Evolutionary conservation across 2,329 filamentous ascomycete genomes (phyloP).

Genomic region (Arachnomyces sp.): DNA sequence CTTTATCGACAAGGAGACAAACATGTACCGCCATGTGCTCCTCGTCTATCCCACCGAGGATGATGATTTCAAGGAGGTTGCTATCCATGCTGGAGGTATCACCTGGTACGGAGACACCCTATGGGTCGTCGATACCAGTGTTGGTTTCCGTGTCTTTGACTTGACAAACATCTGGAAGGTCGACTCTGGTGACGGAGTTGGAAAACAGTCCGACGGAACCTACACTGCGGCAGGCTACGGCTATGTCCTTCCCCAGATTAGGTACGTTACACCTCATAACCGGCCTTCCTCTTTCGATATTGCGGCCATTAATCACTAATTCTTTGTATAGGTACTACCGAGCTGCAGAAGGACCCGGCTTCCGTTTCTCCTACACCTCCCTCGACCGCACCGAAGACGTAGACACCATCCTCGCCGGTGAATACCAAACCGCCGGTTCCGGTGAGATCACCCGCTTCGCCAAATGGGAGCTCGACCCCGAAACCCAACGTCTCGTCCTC

Average conservation of each 20-base stretch:
- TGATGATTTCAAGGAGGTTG: conserved; percentile 26
- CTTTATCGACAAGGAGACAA: conserved; percentile 23
- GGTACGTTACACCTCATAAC: conserved; percentile 20
- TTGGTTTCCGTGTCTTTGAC: conserved; percentile 4
- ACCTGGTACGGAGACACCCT: conserved; percentile 6
- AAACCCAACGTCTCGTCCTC: conserved; percentile 19
- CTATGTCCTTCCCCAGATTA: conserved; percentile 29
- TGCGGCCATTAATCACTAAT: not conserved
- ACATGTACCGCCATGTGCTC: conserved; percentile 27
- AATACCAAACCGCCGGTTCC: conserved; percentile 21
- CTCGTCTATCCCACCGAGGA: conserved; percentile 27
- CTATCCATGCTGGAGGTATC: conserved; percentile 27
- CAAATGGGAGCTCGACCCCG: conserved; percentile 24
- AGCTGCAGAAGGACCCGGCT: conserved; percentile 15
- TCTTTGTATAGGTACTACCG: not conserved
- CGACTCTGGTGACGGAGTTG: conserved; percentile 23
- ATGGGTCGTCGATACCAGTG: conserved; percentile 1
- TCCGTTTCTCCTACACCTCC: conserved; percentile 28
- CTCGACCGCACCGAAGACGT: conserved; percentile 28
- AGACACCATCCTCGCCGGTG: conserved; percentile 26
- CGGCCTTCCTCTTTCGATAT: too few species aligned
- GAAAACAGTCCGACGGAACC: conserved; percentile 19
- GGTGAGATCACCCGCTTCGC: conserved; percentile 21
- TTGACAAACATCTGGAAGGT: conserved; percentile 25
- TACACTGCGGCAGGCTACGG: conserved; percentile 26